Evolutionary conservation across 257 asterid species (phyloP).

Genomic region (Ajuga chamaepitys): DNA sequence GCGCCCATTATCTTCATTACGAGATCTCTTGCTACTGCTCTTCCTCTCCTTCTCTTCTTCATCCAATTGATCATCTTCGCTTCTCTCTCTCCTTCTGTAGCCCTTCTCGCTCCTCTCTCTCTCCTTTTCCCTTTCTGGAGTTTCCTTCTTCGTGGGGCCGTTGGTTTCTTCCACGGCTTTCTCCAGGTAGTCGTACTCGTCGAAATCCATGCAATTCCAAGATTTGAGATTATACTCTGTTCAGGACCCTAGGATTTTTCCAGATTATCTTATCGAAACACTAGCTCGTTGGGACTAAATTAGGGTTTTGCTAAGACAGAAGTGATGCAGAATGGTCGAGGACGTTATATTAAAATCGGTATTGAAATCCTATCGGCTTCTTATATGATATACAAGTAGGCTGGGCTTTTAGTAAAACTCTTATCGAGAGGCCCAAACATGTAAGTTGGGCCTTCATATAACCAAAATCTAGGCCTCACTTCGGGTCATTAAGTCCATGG

Average conservation of each 20-base stretch:
- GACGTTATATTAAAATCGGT: background rate
- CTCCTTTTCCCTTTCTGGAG: constrained; percentile 44
- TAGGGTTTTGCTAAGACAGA: constrained; percentile 22
- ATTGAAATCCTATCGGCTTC: too few relatives aligned
- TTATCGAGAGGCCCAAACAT: too few relatives aligned
- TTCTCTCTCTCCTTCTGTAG: constrained; percentile 63
- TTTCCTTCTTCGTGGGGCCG: constrained; percentile 48
- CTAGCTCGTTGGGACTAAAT: constrained; percentile 14
- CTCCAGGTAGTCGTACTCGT: constrained; percentile 96
- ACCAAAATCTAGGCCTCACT: too few relatives aligned
- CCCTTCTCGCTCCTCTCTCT: constrained; percentile 63
- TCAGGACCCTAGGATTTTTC: background rate
- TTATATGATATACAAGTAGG: too few relatives aligned
- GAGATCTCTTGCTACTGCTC: constrained; percentile 61
- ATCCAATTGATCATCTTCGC: constrained; percentile 45
- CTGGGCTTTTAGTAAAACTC: too few relatives aligned
- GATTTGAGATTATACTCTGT: background rate
- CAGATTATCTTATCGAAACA: constrained; percentile 21
- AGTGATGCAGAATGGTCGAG: background rate
- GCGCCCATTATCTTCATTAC: constrained; percentile 58
- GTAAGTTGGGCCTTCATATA: too few relatives aligned
- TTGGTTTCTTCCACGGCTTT: constrained; percentile 85
- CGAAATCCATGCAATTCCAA: constrained; percentile 65
- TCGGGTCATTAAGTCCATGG: too few relatives aligned
- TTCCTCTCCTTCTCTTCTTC: constrained; percentile 66